These are phyloP conservation scores for Hyaloperonospora arabidopsidis DNA, from an alignment of 352 stramenopile species.

Conservation along the genomic window DNA sequence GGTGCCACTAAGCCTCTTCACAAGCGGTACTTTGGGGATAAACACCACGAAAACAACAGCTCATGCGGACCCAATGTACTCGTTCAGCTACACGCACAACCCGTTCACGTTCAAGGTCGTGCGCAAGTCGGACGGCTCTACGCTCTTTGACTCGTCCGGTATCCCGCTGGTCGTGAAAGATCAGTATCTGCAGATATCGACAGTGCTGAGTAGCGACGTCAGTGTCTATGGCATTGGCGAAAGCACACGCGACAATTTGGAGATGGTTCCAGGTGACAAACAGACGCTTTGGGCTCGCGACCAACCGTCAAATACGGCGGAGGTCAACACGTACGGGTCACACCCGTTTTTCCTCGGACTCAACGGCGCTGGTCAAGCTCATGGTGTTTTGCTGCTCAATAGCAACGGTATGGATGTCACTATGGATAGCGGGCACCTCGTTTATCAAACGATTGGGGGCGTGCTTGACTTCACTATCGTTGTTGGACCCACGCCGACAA, in stretches of 20 bases:
- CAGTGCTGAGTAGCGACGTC: conserved; percentile 17
- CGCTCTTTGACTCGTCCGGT: conserved; percentile 36
- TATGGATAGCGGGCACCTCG: conserved; percentile 29
- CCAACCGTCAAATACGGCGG: conserved; percentile 18
- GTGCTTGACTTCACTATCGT: conserved; percentile 60
- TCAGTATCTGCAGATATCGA: conserved; percentile 36
- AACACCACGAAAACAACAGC: conserved; percentile 4
- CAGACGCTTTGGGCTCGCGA: conserved; percentile 46
- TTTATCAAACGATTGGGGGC: conserved; percentile 49
- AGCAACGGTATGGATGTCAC: conserved; percentile 65
- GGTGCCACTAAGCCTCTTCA: conserved; percentile 32
- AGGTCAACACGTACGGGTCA: conserved; percentile 51
- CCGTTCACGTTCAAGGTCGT: conserved; percentile 36
- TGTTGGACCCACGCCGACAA: conserved; percentile 29
- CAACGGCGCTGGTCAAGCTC: conserved; percentile 31
- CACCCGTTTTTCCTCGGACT: conserved; percentile 54
- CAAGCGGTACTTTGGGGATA: background rate
- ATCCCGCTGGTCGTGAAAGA: conserved; percentile 36
- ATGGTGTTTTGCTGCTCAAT: conserved; percentile 52
- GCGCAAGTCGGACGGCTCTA: conserved; percentile 32
- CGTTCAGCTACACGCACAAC: conserved; percentile 35
- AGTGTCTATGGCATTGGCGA: conserved; percentile 38
- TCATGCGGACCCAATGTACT: conserved; percentile 14
- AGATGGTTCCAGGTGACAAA: conserved; percentile 36
- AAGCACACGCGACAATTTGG: conserved; percentile 31